Percentiles rank a stretch among this genome's conserved stretches.
These are phyloP conservation scores for Prunus yedoensis DNA, from an alignment of 331 rosid species.

Conservation along the genomic window DNA sequence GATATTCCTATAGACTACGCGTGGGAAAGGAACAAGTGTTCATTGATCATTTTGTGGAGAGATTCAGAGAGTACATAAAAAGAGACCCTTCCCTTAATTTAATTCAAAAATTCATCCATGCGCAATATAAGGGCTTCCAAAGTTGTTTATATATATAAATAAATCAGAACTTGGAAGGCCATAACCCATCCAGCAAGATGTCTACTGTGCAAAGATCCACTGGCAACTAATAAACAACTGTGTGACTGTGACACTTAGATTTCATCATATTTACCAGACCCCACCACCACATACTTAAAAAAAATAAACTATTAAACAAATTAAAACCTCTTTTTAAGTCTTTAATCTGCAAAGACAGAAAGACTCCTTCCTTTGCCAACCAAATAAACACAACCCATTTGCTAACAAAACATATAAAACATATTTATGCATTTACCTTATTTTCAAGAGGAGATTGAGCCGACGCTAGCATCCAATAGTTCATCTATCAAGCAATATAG, in stretches of 20 bases:
- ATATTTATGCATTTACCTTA: neutral
- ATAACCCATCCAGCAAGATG: neutral
- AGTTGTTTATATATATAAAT: neutral
- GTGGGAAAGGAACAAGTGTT: neutral
- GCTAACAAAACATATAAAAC: neutral
- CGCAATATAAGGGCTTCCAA: constrained; percentile 3
- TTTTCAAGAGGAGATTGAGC: neutral
- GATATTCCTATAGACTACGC: neutral
- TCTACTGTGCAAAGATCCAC: neutral
- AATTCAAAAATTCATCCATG: constrained; percentile 4
- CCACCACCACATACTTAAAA: neutral
- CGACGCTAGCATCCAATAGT: constrained; percentile 22
- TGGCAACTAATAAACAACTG: neutral
- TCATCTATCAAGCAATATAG: neutral
- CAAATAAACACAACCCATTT: neutral
- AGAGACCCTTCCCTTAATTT: neutral
- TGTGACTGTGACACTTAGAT: neutral
- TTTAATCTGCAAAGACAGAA: neutral
- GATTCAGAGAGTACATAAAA: constrained; percentile 7
- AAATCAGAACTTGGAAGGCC: neutral
- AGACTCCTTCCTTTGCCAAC: neutral
- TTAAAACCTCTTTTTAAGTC: neutral
- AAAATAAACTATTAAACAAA: neutral
- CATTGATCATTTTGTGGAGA: neutral
- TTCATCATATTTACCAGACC: neutral